Evolutionary conservation across 805 yeast species (phyloP), one percentile per base, ranked within the genome.

Genomic region (Starmerella gropengiesseri): DNA sequence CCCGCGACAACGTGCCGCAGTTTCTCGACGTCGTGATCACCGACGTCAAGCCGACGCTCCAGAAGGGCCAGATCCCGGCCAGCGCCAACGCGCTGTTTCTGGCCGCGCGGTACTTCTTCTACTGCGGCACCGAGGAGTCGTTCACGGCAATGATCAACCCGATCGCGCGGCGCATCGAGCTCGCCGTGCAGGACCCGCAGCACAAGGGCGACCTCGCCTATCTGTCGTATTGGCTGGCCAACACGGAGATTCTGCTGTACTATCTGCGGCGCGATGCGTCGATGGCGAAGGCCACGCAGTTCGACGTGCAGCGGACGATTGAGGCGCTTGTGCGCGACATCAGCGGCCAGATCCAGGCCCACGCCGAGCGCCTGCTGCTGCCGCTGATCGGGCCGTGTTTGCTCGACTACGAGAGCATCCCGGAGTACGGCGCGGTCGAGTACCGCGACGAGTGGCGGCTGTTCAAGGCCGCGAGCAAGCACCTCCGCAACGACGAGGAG

Each of bases 141-240:
- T 49, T 49, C 33, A 18, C 36, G 8, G 50, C 46, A 4, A 50
- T 67, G 16, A 37, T 65, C 27, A 42, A 47, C 13, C 63, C 67
- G 5, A 51, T 54, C 3, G 47, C 57, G 11, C 52, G 60, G 7
- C 59, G 67, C 7, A 61, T 67, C 35, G 47, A 54, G 29, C 50
- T 58, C 7, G 56, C 51, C 3, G 55, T 59, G n/a, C 54, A 55
- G 30, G 54, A 55, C n/a, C 60, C 59, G 36, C 51, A 49, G 17
- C 38, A 31, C 12, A 11, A 22, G 7, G 56, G 58, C 14, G 71
- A 67, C 42, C 54, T 67, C 46, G 63, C 66, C n/a, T 60, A 52
- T 41, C 37, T 63, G 48, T 79, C 94, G 39, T 89, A 85, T 59
- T 91, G 97, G 97, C 71, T 91, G 28, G 77, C 94, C 4, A 79